phyloP scores from a whole-genome alignment of 2,329 filamentous ascomycete species.

The Penicillium sp. region DNA sequence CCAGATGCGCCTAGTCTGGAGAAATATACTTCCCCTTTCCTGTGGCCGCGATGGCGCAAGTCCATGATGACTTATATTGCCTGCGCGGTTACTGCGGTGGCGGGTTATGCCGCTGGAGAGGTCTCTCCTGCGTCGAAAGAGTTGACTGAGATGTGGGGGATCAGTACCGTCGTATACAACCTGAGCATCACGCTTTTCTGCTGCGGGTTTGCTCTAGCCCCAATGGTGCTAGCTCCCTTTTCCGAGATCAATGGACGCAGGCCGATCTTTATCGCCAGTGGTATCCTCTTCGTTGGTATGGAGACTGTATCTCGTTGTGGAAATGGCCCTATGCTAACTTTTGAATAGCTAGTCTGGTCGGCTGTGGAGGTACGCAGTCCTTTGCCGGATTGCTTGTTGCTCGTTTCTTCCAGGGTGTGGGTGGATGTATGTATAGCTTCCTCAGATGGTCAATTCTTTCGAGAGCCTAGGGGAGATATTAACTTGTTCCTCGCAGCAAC shows the following conservation, averaged over 20 bases:
- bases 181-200: slow-evolving; percentile 81
- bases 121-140: slow-evolving; percentile 69
- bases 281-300: slow-evolving; percentile 64
- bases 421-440: slow-evolving; percentile 58
- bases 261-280: slow-evolving; percentile 75
- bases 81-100: slow-evolving; percentile 71
- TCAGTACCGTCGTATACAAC: slow-evolving; percentile 65
- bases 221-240: slow-evolving; percentile 85
- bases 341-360: slow-evolving; percentile 59
- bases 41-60: slow-evolving; percentile 71
- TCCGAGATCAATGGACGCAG: slow-evolving; percentile 85
- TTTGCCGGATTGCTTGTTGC: slow-evolving; percentile 72
- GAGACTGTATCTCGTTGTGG: not conserved
- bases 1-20: slow-evolving; percentile 65
- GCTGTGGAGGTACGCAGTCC: slow-evolving; percentile 68
- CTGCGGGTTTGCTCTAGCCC: slow-evolving; percentile 73
- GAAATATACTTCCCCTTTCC: slow-evolving; percentile 67
- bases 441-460: not conserved
- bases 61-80: slow-evolving; percentile 68
- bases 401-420: slow-evolving; percentile 75
- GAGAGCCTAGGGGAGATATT: not conserved
- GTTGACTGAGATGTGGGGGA: slow-evolving; percentile 64
- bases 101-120: slow-evolving; percentile 77
- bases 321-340: slow-evolving; percentile 6
- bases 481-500: slow-evolving; percentile 38